Conservation (phyloP, 257 asterid species). For the Knoxia roxburghii region DNA sequence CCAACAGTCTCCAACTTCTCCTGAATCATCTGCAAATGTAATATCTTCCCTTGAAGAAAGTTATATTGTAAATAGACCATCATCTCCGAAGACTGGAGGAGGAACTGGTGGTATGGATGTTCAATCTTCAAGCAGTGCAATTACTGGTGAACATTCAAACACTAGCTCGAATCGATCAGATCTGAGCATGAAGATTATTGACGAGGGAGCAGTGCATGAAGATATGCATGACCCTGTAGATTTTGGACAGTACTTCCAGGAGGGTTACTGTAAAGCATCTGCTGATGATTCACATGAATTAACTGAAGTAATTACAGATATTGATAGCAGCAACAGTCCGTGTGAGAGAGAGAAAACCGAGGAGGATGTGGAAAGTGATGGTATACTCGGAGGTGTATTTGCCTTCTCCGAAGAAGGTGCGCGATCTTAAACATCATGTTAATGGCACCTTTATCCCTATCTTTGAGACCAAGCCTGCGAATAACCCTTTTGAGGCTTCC, state of each 20-base stretch:
- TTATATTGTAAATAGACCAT: constrained; percentile 31
- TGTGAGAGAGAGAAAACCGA: constrained; percentile 29
- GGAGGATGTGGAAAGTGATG: constrained; percentile 41
- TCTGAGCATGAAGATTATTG: constrained; percentile 29
- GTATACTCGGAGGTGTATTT: constrained; percentile 45
- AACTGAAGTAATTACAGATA: constrained; percentile 28
- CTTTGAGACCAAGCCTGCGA: neutral
- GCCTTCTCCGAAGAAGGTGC: constrained; percentile 48
- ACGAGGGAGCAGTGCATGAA: constrained; percentile 34
- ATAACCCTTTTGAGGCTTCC: neutral
- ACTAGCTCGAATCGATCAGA: constrained; percentile 34
- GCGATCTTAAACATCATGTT: neutral
- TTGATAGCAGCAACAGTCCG: constrained; percentile 24
- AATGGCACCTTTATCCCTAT: neutral
- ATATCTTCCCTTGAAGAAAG: constrained; percentile 25
- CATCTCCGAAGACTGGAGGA: constrained; percentile 24
- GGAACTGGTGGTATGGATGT: constrained; percentile 20
- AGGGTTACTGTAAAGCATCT: constrained; percentile 45
- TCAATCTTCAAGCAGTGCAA: constrained; percentile 22
- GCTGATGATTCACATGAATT: constrained; percentile 21
- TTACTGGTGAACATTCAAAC: constrained; percentile 35
- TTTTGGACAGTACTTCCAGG: constrained; percentile 37
- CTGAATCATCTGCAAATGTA: constrained; percentile 27
- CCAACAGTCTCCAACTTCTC: constrained; percentile 20
- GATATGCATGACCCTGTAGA: constrained; percentile 36